These are phyloP conservation scores for Geopyxis carbonaria DNA, from an alignment of 495 filamentous ascomycete species.

Conservation along the genomic window DNA sequence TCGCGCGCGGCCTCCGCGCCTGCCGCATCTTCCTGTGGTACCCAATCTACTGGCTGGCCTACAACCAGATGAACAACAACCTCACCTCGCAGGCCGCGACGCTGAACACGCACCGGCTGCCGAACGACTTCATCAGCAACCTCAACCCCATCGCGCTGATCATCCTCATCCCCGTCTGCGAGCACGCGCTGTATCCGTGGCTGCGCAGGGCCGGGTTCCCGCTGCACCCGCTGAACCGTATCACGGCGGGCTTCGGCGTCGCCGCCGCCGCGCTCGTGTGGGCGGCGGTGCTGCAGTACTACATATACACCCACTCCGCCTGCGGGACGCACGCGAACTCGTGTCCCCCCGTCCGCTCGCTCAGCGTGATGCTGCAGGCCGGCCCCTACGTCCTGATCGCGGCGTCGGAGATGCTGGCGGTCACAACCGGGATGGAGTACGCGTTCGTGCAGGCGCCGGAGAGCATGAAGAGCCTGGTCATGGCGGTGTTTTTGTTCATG, in stretches of 20 bases:
- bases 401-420: constrained; percentile 51
- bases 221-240: constrained; percentile 58
- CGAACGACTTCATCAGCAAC: constrained; percentile 60
- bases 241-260: constrained; percentile 52
- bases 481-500: constrained; percentile 46
- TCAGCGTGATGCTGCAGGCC: constrained; percentile 41
- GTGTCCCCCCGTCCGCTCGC: constrained; percentile 9
- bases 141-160: constrained; percentile 62
- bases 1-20: constrained; percentile 45
- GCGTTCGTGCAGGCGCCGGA: constrained; percentile 53
- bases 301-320: constrained; percentile 48
- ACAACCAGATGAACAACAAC: constrained; percentile 38
- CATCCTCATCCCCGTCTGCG: constrained; percentile 51
- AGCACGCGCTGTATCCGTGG: constrained; percentile 48
- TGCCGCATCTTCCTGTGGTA: constrained; percentile 42
- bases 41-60: constrained; percentile 32
- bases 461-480: constrained; percentile 52
- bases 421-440: constrained; percentile 54
- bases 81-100: constrained; percentile 42
- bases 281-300: constrained; percentile 53
- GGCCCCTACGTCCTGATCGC: constrained; percentile 38
- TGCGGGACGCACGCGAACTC: constrained; percentile 1
- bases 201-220: constrained; percentile 46
- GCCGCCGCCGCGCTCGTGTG: constrained; percentile 45
- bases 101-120: constrained; percentile 39